Evolutionary conservation across 192 early-diverging fungal species (phyloP).

Genomic region (Diversispora eburnea): DNA sequence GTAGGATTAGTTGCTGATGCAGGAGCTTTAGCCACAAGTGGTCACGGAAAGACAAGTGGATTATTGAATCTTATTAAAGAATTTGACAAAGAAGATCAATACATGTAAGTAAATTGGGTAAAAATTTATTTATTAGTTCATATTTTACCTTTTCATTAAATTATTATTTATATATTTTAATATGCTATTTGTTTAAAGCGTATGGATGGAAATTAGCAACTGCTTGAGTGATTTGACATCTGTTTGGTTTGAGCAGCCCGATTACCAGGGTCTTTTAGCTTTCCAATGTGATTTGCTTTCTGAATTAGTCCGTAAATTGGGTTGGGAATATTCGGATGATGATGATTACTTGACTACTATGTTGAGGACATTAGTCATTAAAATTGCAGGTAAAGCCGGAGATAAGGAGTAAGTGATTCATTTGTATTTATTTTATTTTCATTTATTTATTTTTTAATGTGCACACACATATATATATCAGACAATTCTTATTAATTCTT

Average conservation of each 20-base stretch:
- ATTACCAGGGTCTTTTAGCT: conserved; percentile 55
- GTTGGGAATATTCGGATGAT: conserved; percentile 66
- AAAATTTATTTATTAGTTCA: neutral
- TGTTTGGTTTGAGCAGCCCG: conserved; percentile 66
- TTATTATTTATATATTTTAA: conserved; percentile 9
- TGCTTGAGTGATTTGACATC: conserved; percentile 55
- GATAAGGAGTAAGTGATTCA: conserved; percentile 42
- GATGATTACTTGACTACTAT: conserved; percentile 76
- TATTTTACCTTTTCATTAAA: neutral
- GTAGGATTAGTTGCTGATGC: conserved; percentile 82
- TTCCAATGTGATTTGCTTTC: conserved; percentile 73
- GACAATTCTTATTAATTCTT: neutral
- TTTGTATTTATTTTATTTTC: neutral
- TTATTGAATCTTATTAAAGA: conserved; percentile 73
- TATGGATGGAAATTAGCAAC: conserved; percentile 63
- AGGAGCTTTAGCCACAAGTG: conserved; percentile 73
- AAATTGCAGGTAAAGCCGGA: conserved; percentile 63
- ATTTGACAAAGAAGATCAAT: conserved; percentile 74
- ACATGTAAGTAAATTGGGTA: conserved; percentile 48
- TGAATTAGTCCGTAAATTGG: conserved; percentile 66
- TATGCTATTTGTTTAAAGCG: conserved; percentile 41
- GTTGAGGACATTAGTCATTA: conserved; percentile 73
- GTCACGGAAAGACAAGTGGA: conserved; percentile 67
- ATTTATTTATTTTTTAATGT: neutral
- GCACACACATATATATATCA: neutral